Conservation (phyloP, 345 rosid genomes). For the Rhodomyrtus tomentosa region DNA sequence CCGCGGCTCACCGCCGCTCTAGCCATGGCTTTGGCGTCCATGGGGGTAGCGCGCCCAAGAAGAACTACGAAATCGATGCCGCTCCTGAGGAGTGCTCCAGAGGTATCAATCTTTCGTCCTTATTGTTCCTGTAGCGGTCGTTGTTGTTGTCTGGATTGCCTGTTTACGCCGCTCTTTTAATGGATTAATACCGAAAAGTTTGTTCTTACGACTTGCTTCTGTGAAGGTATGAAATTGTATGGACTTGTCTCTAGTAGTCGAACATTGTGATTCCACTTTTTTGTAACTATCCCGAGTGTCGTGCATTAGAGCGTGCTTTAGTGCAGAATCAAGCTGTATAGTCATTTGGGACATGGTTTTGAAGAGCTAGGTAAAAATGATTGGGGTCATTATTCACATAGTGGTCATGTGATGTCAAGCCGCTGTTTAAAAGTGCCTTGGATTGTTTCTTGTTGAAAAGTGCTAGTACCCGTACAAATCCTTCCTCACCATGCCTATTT, state of each 20-base stretch:
- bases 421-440: background rate
- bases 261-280: background rate
- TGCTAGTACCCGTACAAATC: background rate
- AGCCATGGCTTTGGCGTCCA: constrained; percentile 93
- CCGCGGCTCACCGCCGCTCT: constrained; percentile 95
- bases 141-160: background rate
- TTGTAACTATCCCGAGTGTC: background rate
- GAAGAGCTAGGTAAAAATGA: background rate
- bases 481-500: background rate
- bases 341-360: background rate
- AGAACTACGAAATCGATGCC: constrained; percentile 95
- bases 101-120: constrained; percentile 37
- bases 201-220: background rate
- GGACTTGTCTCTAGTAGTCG: background rate
- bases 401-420: background rate
- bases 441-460: background rate
- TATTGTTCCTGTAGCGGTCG: background rate
- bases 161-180: background rate
- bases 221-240: background rate
- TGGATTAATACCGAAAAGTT: background rate
- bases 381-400: background rate
- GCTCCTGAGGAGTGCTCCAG: constrained; percentile 98
- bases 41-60: constrained; percentile 76
- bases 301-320: background rate
- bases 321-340: background rate